Percentiles rank a stretch among this genome's conserved stretches.
Evolutionary conservation across 306 rosid species (phyloP).

Genomic region (Castanopsis chinensis): DNA sequence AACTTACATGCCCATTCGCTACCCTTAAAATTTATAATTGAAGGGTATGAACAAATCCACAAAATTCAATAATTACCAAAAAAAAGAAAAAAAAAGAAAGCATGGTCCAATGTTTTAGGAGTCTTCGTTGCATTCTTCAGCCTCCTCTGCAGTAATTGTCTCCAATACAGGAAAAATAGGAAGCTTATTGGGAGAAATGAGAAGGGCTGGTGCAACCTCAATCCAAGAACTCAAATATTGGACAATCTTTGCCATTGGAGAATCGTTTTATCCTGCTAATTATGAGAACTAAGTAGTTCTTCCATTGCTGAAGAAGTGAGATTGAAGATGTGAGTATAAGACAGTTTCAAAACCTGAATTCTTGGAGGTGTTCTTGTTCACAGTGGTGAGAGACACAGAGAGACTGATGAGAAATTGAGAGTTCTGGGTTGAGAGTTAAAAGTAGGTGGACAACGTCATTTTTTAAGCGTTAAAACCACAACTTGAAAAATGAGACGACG

Average conservation of each 20-base stretch:
- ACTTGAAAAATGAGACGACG: too few species aligned
- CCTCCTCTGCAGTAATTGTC: conserved; percentile 58
- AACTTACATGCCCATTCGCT: too few species aligned
- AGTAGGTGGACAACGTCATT: conserved; percentile 7
- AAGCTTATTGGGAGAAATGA: conserved; percentile 35
- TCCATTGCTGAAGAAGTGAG: neutral
- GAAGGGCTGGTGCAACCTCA: conserved; percentile 50
- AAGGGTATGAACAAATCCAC: too few species aligned
- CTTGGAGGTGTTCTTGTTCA: neutral
- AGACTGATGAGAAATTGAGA: too few species aligned
- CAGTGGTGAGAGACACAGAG: neutral
- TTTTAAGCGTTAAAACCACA: neutral
- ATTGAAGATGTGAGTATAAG: neutral
- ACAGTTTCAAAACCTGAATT: neutral
- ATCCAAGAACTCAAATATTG: conserved; percentile 33
- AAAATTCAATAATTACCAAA: neutral
- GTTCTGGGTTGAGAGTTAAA: neutral
- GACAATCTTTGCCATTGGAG: conserved; percentile 4
- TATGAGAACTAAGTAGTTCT: neutral
- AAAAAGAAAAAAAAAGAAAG: too few species aligned
- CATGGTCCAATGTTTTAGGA: neutral
- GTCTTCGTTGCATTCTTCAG: conserved; percentile 16
- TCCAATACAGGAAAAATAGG: conserved; percentile 50
- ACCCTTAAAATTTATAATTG: too few species aligned
- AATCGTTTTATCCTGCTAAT: neutral